Evolutionary conservation across 2,329 filamentous ascomycete genomes (phyloP).

Genomic region (Thelonectria discophora): DNA sequence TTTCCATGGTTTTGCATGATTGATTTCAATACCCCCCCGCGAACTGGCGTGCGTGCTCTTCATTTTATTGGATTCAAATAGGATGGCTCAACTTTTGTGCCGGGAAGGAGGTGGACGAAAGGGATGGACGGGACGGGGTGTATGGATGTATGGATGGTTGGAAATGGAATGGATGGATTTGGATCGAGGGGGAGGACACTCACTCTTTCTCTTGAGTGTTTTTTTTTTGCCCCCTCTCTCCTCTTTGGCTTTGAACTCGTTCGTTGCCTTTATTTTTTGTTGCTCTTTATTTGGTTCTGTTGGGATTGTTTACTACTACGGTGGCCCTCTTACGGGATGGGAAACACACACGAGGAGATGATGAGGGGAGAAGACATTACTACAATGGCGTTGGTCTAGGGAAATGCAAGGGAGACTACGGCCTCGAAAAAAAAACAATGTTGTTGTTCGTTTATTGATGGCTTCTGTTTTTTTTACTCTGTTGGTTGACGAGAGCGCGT

Average conservation of each 20-base stretch:
- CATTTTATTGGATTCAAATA: conserved; percentile 23
- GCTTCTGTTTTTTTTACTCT: conserved; percentile 8
- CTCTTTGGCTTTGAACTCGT: background rate
- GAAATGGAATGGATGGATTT: conserved; percentile 7
- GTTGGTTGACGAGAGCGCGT: conserved; percentile 19
- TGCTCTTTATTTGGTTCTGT: background rate
- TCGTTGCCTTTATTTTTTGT: background rate
- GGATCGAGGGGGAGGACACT: conserved; percentile 12
- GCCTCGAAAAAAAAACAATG: conserved; percentile 24
- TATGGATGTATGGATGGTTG: background rate
- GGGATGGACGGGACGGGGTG: background rate
- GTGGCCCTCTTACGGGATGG: conserved; percentile 22
- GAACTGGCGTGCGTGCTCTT: conserved; percentile 27
- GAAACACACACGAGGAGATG: conserved; percentile 29
- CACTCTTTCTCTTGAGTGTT: conserved; percentile 4
- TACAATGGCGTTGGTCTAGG: conserved; percentile 38
- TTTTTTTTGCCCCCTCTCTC: conserved; percentile 4
- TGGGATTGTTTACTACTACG: conserved; percentile 7
- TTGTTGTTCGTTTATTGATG: conserved; percentile 13
- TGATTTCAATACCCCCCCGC: conserved; percentile 28
- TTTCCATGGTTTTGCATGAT: conserved; percentile 30
- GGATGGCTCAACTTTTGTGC: conserved; percentile 19
- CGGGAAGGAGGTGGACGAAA: conserved; percentile 6
- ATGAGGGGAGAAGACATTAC: conserved; percentile 31
- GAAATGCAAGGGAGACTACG: conserved; percentile 29